These are phyloP conservation scores for Hypoxylon sp. DNA, from an alignment of 2,329 filamentous ascomycete species.

Conservation along the genomic window DNA sequence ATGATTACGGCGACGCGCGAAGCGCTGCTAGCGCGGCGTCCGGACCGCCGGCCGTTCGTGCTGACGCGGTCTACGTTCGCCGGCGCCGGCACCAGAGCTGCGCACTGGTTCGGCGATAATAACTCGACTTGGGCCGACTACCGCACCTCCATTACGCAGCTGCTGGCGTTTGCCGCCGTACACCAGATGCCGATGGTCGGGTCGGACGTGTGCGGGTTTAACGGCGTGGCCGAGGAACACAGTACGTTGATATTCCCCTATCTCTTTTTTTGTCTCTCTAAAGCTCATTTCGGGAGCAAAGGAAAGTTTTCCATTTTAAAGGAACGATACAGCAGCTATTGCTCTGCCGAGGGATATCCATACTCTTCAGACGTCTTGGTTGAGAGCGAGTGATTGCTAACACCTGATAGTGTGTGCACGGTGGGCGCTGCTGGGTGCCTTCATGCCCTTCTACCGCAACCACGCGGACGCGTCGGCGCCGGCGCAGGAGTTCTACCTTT, in stretches of 20 bases:
- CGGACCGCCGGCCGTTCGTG: conserved; percentile 64
- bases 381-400: too few relatives aligned
- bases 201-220: conserved; percentile 72
- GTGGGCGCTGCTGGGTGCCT: conserved; percentile 72
- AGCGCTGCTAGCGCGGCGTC: conserved; percentile 65
- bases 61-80: conserved; percentile 72
- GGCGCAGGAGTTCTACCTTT: conserved; percentile 69
- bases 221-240: conserved; percentile 62
- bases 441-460: conserved; percentile 74
- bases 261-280: background rate
- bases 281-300: background rate
- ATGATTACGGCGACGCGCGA: conserved; percentile 65
- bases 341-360: too few relatives aligned
- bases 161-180: conserved; percentile 58
- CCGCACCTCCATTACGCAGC: conserved; percentile 55
- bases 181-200: conserved; percentile 64
- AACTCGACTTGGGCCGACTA: conserved; percentile 58
- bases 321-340: too few relatives aligned
- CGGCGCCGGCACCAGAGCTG: conserved; percentile 64
- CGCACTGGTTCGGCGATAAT: conserved; percentile 57
- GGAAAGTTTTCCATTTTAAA: too few relatives aligned
- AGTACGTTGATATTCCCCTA: conserved; percentile 32
- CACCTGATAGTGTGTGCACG: conserved; percentile 62
- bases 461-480: conserved; percentile 62
- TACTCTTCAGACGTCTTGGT: too few relatives aligned